phyloP scores from a whole-genome alignment of 164 flowering plant species.

The Brasenia schreberi region DNA sequence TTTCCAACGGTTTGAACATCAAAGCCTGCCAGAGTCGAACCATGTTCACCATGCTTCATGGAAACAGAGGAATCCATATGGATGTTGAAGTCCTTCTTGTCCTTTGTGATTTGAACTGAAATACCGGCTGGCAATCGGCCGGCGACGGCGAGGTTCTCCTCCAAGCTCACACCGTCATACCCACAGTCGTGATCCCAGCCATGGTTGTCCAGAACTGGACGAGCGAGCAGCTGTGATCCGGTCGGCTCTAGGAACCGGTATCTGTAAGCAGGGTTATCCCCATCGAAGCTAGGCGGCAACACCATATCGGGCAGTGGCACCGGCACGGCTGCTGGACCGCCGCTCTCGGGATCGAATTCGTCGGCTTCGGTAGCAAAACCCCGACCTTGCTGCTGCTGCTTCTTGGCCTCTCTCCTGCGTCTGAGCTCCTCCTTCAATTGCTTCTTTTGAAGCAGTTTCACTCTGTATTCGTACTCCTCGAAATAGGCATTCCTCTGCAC shows the following conservation, averaged over 20 bases:
- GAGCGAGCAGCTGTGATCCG: conserved; percentile 56
- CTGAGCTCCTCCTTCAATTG: conserved; percentile 83
- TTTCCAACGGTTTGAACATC: conserved; percentile 80
- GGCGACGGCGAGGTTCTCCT: conserved; percentile 51
- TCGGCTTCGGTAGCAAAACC: conserved; percentile 27
- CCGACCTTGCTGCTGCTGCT: conserved; percentile 26
- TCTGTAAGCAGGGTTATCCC: conserved; percentile 72
- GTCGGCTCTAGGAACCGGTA: conserved; percentile 83
- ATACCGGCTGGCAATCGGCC: conserved; percentile 48
- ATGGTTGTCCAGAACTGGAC: conserved; percentile 87
- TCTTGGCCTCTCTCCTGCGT: conserved; percentile 65
- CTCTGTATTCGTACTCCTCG: conserved; percentile 92
- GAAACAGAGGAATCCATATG: conserved; percentile 79
- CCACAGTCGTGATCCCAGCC: conserved; percentile 99
- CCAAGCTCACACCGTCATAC: conserved; percentile 84
- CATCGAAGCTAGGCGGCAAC: conserved; percentile 79
- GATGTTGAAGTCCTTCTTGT: conserved; percentile 85
- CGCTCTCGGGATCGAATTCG: conserved; percentile 50
- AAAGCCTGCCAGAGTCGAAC: conserved; percentile 74
- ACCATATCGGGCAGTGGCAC: conserved; percentile 84
- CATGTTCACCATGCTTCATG: conserved; percentile 67
- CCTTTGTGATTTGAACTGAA: conserved; percentile 71
- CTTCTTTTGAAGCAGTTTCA: conserved; percentile 89
- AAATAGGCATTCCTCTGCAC: conserved; percentile 85
- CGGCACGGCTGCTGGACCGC: conserved; percentile 68